phyloP scores from a whole-genome alignment of 495 filamentous ascomycete species.

The Neurospora tetrasperma region DNA sequence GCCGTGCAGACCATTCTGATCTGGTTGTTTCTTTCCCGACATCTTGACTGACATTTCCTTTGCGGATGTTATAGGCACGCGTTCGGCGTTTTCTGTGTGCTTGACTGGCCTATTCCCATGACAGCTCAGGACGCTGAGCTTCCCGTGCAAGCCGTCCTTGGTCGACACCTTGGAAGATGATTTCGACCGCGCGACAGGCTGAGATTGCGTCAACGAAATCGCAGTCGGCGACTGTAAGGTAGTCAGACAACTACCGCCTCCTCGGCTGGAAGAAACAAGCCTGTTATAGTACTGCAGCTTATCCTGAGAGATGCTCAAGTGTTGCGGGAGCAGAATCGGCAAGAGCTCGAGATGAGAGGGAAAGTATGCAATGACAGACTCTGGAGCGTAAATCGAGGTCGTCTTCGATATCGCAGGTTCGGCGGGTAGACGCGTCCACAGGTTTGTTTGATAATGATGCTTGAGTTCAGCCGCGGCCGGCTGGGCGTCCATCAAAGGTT shows the following conservation, averaged over 20 bases:
- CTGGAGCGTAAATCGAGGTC: slow-evolving; percentile 15
- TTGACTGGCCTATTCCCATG: slow-evolving; percentile 48
- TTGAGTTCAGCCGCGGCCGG: slow-evolving; percentile 40
- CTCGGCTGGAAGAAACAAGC: slow-evolving; percentile 40
- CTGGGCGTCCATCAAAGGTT: slow-evolving; percentile 42
- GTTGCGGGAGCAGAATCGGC: slow-evolving; percentile 40
- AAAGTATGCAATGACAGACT: slow-evolving; percentile 21
- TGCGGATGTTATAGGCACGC: slow-evolving; percentile 41
- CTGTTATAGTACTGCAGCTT: slow-evolving; percentile 46
- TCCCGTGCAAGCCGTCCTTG: slow-evolving; percentile 34
- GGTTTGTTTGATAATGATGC: slow-evolving; percentile 36
- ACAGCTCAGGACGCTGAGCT: slow-evolving; percentile 36
- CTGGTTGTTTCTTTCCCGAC: slow-evolving; percentile 34
- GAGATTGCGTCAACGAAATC: slow-evolving; percentile 35
- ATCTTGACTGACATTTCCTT: slow-evolving; percentile 40
- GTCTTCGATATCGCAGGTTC: slow-evolving; percentile 15
- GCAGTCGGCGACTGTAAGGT: slow-evolving; percentile 36
- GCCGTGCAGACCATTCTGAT: slow-evolving; percentile 19
- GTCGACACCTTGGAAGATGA: slow-evolving; percentile 43
- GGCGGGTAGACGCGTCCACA: slow-evolving; percentile 28
- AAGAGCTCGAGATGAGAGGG: slow-evolving; percentile 33
- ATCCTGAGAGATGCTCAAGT: slow-evolving; percentile 39
- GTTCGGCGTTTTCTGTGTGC: slow-evolving; percentile 41
- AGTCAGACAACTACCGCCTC: slow-evolving; percentile 34
- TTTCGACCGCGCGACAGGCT: slow-evolving; percentile 37